Conservation (phyloP, 805 yeast species). For the Candida ulmi region DNA sequence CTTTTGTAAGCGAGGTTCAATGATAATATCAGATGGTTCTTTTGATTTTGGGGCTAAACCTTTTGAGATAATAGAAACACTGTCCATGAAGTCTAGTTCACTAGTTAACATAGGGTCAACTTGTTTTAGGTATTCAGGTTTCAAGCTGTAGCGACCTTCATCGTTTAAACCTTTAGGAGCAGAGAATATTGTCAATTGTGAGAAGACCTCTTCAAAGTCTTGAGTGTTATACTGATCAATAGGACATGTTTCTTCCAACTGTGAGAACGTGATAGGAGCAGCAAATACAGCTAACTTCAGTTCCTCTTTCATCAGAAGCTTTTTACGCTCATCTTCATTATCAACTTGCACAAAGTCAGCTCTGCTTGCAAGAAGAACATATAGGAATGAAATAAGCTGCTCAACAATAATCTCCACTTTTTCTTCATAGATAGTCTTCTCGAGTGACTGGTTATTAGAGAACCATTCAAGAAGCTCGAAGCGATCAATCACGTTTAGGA, state of each 20-base stretch:
- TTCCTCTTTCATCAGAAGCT: conserved; percentile 29
- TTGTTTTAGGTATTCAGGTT: conserved; percentile 30
- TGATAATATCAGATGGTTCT: conserved; percentile 31
- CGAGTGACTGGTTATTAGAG: conserved; percentile 25
- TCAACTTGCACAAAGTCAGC: conserved; percentile 44
- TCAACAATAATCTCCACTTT: conserved; percentile 61
- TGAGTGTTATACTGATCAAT: conserved; percentile 39
- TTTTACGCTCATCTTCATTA: conserved; percentile 21
- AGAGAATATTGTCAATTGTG: conserved; percentile 46
- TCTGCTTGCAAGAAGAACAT: conserved; percentile 68
- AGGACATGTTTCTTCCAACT: conserved; percentile 33
- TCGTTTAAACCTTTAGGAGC: conserved; percentile 66
- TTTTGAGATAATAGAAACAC: conserved; percentile 41
- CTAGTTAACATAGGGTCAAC: conserved; percentile 56
- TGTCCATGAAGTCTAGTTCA: conserved; percentile 45
- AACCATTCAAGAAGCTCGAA: conserved; percentile 56
- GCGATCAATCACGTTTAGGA: conserved; percentile 45
- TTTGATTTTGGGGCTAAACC: conserved; percentile 29
- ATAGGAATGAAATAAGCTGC: conserved; percentile 68
- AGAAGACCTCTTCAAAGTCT: conserved; percentile 49
- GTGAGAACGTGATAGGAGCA: conserved; percentile 51
- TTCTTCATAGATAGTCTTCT: conserved; percentile 42
- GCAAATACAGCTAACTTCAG: conserved; percentile 47
- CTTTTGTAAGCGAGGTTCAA: conserved; percentile 38
- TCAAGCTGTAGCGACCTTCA: conserved; percentile 61